Evolutionary conservation across 352 stramenopile species (phyloP).

Genomic region (Thalassiosira pacifica): DNA sequence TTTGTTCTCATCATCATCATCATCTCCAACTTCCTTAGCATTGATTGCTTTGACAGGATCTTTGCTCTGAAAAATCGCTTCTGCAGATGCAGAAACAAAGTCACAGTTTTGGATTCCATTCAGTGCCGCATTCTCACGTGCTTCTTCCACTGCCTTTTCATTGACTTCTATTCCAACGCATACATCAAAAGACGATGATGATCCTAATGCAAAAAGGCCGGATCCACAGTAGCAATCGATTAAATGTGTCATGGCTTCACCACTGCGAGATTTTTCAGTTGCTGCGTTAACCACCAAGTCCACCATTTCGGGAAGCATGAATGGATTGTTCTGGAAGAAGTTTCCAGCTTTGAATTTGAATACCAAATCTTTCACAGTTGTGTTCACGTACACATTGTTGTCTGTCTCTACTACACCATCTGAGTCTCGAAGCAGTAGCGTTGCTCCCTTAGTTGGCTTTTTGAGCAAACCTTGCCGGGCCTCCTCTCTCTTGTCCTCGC

Average conservation of each 20-base stretch:
- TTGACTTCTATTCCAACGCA: slow-evolving; percentile 90
- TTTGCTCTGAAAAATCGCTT: slow-evolving; percentile 87
- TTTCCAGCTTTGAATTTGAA: slow-evolving; percentile 90
- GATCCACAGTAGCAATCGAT: slow-evolving; percentile 91
- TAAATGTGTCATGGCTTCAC: slow-evolving; percentile 82
- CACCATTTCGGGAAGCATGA: slow-evolving; percentile 84
- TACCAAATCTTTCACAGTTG: slow-evolving; percentile 74
- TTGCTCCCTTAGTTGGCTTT: slow-evolving; percentile 84
- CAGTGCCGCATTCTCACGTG: slow-evolving; percentile 82
- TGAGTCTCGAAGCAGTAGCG: slow-evolving; percentile 87
- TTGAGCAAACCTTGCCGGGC: slow-evolving; percentile 68
- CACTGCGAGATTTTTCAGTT: slow-evolving; percentile 39
- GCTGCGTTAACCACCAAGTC: slow-evolving; percentile 77
- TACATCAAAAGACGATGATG: slow-evolving; percentile 83
- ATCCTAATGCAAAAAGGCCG: slow-evolving; percentile 88
- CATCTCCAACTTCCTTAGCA: slow-evolving; percentile 21
- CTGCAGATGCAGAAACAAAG: slow-evolving; percentile 87
- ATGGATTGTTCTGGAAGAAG: slow-evolving; percentile 91
- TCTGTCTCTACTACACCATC: slow-evolving; percentile 85
- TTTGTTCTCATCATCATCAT: slow-evolving; percentile 9
- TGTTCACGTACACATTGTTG: slow-evolving; percentile 73
- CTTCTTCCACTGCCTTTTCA: slow-evolving; percentile 87
- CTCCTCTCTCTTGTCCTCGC: slow-evolving; percentile 67
- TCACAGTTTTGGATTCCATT: slow-evolving; percentile 86
- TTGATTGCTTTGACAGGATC: slow-evolving; percentile 62